Base-by-base conservation (phyloP, 2,329 filamentous ascomycete genomes). In the Aureobasidium uvarum region DNA sequence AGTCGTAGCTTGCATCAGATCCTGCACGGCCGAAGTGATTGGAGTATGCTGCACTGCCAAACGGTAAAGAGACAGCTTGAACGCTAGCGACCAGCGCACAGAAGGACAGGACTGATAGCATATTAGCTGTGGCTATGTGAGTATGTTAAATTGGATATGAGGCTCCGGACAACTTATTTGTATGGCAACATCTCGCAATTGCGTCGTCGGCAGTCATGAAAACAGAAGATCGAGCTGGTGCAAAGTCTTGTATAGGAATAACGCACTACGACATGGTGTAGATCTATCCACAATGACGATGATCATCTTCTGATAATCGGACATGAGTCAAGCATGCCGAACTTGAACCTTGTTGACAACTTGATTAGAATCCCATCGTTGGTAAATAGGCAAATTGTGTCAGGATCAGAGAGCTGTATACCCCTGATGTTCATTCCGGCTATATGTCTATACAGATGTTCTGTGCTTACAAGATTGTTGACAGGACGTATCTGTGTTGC, bases 231-330 rank as follows among this genome's bases (percentile, higher is more conserved):
- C 10, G 33, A 36, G 33, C 33, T 36, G 33, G 18, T 55, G 33
- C 52, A 41, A 25, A 55, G 36, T 25, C 33, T 28, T 54, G 52
- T 36, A 55, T 55, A 41, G 33, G 52, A 38, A 55, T 36, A 39
- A 36, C 20, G 52, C 52, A 55, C 16, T 39, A 33, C 33, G n/a
- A 36, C 7, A 2, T 39, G 10, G 11, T 4, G 33, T 25, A 55
- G 52, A 55, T 55, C 51, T 56, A 56, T 20, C 36, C 52, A 56
- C 52, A 41, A 41, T 56, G 52, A 56, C 52, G 36, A 41, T 41
- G 52, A 41, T 52, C n/a, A 18, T 18, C 14, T 38, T n/a, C n/a
- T 36, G 38, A 41, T 11, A 36, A 56, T 56, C 52, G 23, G 11
- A n/a, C 36, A 28, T n/a, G 52, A 56, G 36, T 56, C 52, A 41